Evolutionary conservation across 1,139 yeast species (phyloP).

Genomic region (Casaregolazyma suthepensis): DNA sequence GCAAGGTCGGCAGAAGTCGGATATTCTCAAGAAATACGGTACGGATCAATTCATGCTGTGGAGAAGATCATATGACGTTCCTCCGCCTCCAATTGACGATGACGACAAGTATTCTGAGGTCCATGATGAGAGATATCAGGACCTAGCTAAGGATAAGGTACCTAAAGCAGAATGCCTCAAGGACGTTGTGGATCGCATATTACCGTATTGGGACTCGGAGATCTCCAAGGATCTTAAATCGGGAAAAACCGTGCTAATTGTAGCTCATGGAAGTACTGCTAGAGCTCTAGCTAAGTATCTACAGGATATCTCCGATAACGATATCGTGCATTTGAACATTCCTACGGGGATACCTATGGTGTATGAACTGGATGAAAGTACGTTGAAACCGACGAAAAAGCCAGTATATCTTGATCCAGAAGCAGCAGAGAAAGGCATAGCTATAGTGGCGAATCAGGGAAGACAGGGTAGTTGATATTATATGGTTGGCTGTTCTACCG

Average conservation of each 20-base stretch:
- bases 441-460: slow-evolving; percentile 98
- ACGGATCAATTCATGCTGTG: slow-evolving; percentile 90
- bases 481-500: background rate
- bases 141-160: slow-evolving; percentile 74
- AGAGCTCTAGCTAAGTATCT: slow-evolving; percentile 96
- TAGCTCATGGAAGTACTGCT: slow-evolving; percentile 98
- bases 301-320: slow-evolving; percentile 87
- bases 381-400: slow-evolving; percentile 85
- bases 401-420: slow-evolving; percentile 97
- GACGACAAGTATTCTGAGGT: slow-evolving; percentile 77
- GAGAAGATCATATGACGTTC: slow-evolving; percentile 97
- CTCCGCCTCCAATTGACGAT: slow-evolving; percentile 86
- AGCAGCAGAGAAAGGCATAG: slow-evolving; percentile 99
- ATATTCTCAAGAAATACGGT: slow-evolving; percentile 82
- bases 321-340: slow-evolving; percentile 89
- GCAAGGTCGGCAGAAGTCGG: slow-evolving; percentile 98
- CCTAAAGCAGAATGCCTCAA: slow-evolving; percentile 95
- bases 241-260: slow-evolving; percentile 86
- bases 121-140: slow-evolving; percentile 77
- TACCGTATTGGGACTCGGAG: slow-evolving; percentile 97
- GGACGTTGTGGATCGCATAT: slow-evolving; percentile 91
- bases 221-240: slow-evolving; percentile 77
- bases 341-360: slow-evolving; percentile 99
- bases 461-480: slow-evolving; percentile 31
- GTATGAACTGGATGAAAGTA: slow-evolving; percentile 76